Conservation (phyloP, 768 basidiomycete species). For the Udeniomyces megalosporus region DNA sequence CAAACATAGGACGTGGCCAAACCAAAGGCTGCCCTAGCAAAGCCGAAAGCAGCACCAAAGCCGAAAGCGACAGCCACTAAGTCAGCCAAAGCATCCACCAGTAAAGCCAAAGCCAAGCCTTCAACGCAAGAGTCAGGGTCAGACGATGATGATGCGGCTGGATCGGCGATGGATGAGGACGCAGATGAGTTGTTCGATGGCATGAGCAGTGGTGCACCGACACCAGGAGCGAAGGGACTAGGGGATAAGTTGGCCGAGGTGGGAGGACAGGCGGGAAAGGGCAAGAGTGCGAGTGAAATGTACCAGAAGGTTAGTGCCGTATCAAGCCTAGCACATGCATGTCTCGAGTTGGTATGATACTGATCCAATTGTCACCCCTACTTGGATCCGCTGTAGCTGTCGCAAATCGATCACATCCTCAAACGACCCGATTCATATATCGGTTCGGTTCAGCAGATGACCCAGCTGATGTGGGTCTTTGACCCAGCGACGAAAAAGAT, state of each 20-base stretch:
- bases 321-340: no score
- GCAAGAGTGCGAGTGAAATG: conserved; percentile 74
- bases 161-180: conserved; percentile 31
- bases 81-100: conserved; percentile 33
- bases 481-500: conserved; percentile 71
- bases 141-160: conserved; percentile 39
- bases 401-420: conserved; percentile 86
- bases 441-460: conserved; percentile 79
- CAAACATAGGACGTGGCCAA: conserved; percentile 8
- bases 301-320: conserved; percentile 57
- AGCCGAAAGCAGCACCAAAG: conserved; percentile 32
- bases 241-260: conserved; percentile 10
- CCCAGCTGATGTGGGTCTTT: conserved; percentile 84
- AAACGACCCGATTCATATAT: conserved; percentile 51
- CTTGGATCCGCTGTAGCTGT: conserved; percentile 43
- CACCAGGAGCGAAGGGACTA: conserved; percentile 18
- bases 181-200: conserved; percentile 34
- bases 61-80: conserved; percentile 31
- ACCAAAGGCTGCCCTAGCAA: neutral
- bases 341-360: no score
- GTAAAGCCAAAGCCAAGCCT: conserved; percentile 13
- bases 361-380: conserved; percentile 4
- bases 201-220: conserved; percentile 9
- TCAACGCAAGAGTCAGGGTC: conserved; percentile 28
- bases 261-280: conserved; percentile 30